A percentile compares a stretch with the other conserved stretches of the same genome.
Conservation (phyloP, 768 basidiomycete genomes). For the Rossbeevera mucosa region DNA sequence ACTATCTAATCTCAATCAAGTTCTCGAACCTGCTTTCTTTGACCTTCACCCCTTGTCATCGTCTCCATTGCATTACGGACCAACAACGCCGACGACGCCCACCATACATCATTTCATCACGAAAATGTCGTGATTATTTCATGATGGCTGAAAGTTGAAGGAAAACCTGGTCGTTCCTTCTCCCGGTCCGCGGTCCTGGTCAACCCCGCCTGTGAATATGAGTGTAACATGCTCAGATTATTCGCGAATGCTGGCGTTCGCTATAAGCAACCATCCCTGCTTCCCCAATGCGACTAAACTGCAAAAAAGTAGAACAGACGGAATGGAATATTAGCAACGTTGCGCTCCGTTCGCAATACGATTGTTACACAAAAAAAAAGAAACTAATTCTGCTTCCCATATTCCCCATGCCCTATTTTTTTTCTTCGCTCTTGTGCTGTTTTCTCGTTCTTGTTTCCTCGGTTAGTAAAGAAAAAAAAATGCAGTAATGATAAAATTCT, state of each 20-base stretch:
- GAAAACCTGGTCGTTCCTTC: background rate
- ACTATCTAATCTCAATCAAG: background rate
- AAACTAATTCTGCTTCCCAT: background rate
- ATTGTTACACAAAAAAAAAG: background rate
- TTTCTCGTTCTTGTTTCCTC: background rate
- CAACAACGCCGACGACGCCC: background rate
- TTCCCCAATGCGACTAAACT: background rate
- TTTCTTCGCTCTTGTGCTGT: background rate
- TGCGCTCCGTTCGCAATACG: background rate
- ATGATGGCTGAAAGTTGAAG: background rate
- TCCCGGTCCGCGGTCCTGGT: background rate
- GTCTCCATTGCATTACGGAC: background rate
- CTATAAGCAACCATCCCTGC: too few relatives aligned
- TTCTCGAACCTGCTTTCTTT: background rate
- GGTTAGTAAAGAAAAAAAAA: background rate
- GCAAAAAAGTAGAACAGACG: background rate
- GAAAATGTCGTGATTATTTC: background rate
- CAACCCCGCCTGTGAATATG: too few relatives aligned
- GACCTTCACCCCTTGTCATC: background rate
- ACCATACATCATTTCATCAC: background rate
- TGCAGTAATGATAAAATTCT: constrained; percentile 1
- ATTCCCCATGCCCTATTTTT: background rate
- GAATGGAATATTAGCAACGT: background rate
- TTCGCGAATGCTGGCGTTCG: background rate
- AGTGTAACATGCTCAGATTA: background rate